Evolutionary conservation across 208 protist genomes (phyloP), one percentile per base, ranked within the genome.

Genomic region (Wallacemonas collosoma): DNA sequence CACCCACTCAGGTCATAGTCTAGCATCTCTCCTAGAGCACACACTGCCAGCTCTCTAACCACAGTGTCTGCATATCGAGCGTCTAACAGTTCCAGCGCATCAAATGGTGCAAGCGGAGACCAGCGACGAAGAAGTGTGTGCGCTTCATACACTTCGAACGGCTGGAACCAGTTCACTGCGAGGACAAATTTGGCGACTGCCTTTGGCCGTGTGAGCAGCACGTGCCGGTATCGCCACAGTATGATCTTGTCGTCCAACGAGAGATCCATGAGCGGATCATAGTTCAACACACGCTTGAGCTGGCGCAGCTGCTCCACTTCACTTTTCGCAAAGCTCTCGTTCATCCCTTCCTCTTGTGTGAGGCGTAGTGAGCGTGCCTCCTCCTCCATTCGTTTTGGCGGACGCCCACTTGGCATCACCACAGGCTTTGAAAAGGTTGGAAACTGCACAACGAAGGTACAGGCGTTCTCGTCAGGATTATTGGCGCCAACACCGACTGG

Each of bases 11-110:
- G 83, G 61, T 94, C 84, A 39, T 90, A 80, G 69, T 95, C 87
- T 51, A 51, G 74, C 73, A 96, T 88, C 36, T 73, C 61, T 6
- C 86, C 79, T 7, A 95, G 68, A 51, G 35, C 87, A 53, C 78
- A 77, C 41, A 95, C 79, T 14, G 91, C 91, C 72, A 92, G 85
- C 75, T 90, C 82, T 36, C 91, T 69, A 54, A 95, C 88, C 15
- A 79, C 68, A 6, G 75, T 72, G 71, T 96, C 89, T 1, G 83
- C 88, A 76, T 86, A 91, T 2, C 76, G 79, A 17, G 79, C 80
- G 68, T 96, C 90, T 2, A 97, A 80, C 41, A 97, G 66, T 72
- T 95, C 88, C 40, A 96, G 79, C 2, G 83, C 90, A 68, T 93
- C 86, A 43, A 96, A 89, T 4, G 85, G 84, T 4, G 74, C 54